phyloP scores from a whole-genome alignment of 192 early-diverging fungal genomes.

The Radiomyces spectabilis region DNA sequence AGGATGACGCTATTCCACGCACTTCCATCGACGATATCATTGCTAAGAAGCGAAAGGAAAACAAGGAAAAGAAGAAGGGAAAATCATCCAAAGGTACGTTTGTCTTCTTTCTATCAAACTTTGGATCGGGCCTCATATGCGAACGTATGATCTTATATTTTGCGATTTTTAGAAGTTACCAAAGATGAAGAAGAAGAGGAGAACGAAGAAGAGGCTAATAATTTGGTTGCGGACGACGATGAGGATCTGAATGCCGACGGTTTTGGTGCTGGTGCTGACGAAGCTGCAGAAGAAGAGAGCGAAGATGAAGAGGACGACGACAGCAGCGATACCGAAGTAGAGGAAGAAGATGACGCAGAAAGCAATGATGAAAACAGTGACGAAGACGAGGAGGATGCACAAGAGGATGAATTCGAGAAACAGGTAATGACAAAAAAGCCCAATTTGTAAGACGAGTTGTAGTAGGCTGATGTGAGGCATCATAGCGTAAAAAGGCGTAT shows the following conservation, averaged over 20 bases:
- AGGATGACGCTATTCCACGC: slow-evolving; percentile 1
- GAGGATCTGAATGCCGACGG: slow-evolving; percentile 25
- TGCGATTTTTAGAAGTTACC: background rate
- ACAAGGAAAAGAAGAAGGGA: slow-evolving; percentile 24
- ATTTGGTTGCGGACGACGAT: slow-evolving; percentile 12
- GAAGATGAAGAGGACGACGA: slow-evolving; percentile 43
- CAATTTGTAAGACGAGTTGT: background rate
- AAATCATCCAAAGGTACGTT: no score
- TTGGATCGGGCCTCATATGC: no score
- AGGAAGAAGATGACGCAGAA: slow-evolving; percentile 34
- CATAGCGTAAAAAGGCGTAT: slow-evolving; percentile 53
- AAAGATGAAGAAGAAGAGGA: slow-evolving; percentile 33
- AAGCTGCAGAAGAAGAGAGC: slow-evolving; percentile 14
- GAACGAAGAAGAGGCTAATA: slow-evolving; percentile 27
- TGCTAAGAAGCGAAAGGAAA: slow-evolving; percentile 26
- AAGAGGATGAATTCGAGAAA: slow-evolving; percentile 17
- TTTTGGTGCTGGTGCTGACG: slow-evolving; percentile 19
- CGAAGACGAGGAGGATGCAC: slow-evolving; percentile 24
- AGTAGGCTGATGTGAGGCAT: background rate
- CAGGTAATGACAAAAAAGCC: background rate
- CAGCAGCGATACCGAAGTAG: slow-evolving; percentile 39
- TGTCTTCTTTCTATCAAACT: no score
- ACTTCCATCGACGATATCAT: slow-evolving; percentile 34
- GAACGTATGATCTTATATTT: no score
- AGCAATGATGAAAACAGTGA: slow-evolving; percentile 26